Evolutionary conservation across 1,139 yeast species (phyloP), one percentile per base, ranked within the genome.

Genomic region (Candida tetrigidarum): DNA sequence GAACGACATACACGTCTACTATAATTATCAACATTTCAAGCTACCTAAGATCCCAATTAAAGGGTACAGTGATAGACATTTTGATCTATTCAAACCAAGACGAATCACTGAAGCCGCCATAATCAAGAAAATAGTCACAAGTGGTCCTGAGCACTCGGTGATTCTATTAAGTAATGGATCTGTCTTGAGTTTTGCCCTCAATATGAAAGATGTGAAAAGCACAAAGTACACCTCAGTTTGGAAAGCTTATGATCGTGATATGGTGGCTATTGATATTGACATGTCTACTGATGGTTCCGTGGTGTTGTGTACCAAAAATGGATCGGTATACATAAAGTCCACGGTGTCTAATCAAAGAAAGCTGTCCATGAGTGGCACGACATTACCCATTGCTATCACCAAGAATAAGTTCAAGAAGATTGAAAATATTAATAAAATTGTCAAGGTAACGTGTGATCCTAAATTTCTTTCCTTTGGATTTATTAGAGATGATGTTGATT

Each of bases 221-320:
- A 58, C 74, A 14, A 74, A 67, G 47, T 80, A 72, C 52, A 46
- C 52, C 1, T 60, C 63, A 2, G 62, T 78, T 4, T 83, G 88
- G 88, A 72, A 66, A 41, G 82, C 85, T 1, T 74, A 78, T 46
- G 78, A 78, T 43, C 62, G 63, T 12, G 82, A 78, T 47, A 66
- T 81, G 70, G 64, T 70, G 49, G 72, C 69, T 1, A 64, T 73
- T 2, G 96, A 88, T 63, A 77, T 86, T 33, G 93, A 83, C 58
- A 75, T 85, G 37, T 79, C 87, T 1, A 71, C 66, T 22, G 89
- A 85, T 56, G 96, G 96, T 0, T 81, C 89, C 0, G 63, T 88
- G 1, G 69, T 89, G 1, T 61, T 90, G 1, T 80, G 88, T 50
- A 86, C 95, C 0, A 64, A 73, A 29, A 80, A 81, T 45, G 96